A percentile compares a stretch with the other conserved stretches of the same genome.
Conservation (phyloP, 2,329 filamentous ascomycete species). For the Colletotrichum higginsianum region DNA sequence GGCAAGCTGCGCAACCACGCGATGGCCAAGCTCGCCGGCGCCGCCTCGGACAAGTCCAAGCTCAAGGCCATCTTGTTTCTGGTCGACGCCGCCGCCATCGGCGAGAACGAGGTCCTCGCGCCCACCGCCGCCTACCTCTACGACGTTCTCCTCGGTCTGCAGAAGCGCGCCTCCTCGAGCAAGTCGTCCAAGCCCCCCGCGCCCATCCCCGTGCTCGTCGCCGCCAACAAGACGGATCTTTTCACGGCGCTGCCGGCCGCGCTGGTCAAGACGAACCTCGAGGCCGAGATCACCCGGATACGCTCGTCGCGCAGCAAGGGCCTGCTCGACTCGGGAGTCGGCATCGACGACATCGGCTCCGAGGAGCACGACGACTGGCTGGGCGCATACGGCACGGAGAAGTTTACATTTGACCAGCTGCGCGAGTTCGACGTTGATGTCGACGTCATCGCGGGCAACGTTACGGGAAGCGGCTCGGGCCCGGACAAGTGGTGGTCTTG, state of each 20-base stretch:
- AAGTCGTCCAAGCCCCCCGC: conserved; percentile 58
- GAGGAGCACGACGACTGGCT: conserved; percentile 88
- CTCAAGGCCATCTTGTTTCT: conserved; percentile 86
- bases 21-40: conserved; percentile 62
- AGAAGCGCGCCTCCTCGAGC: conserved; percentile 75
- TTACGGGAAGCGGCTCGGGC: conserved; percentile 75
- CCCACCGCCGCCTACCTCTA: conserved; percentile 89
- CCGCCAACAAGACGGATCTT: conserved; percentile 95
- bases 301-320: conserved; percentile 84
- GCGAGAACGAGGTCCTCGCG: conserved; percentile 72
- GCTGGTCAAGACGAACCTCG: conserved; percentile 81
- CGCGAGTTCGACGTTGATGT: conserved; percentile 86
- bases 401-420: conserved; percentile 87
- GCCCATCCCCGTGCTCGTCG: conserved; percentile 82
- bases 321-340: conserved; percentile 85
- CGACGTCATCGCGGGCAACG: conserved; percentile 83
- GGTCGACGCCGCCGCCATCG: conserved; percentile 84
- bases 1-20: conserved; percentile 88
- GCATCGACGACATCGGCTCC: conserved; percentile 70
- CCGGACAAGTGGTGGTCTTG: conserved; percentile 91
- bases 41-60: conserved; percentile 56
- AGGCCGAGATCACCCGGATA: conserved; percentile 85
- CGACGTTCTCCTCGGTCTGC: conserved; percentile 86
- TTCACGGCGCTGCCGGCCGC: conserved; percentile 90
- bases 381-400: conserved; percentile 82